A percentile compares a stretch with the other conserved stretches of the same genome.
These are phyloP conservation scores for Gomphus bonarii DNA, from an alignment of 1,284 basidiomycete genomes.

Conservation along the genomic window DNA sequence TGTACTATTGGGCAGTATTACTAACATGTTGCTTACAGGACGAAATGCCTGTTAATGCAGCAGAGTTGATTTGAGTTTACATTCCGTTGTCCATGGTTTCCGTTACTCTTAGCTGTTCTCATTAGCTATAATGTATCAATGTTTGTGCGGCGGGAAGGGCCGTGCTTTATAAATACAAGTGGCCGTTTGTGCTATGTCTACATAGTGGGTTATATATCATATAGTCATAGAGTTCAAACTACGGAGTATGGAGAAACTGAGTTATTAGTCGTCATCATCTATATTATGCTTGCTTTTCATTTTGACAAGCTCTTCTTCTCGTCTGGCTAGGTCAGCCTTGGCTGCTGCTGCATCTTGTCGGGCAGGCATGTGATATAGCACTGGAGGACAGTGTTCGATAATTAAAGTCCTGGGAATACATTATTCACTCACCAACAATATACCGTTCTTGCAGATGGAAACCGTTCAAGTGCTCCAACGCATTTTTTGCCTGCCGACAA, in stretches of 20 bases:
- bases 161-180: slow-evolving; percentile 1
- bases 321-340: slow-evolving; percentile 84
- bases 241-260: background rate
- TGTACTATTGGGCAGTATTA: slow-evolving; percentile 7
- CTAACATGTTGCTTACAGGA: slow-evolving; percentile 40
- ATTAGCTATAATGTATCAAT: slow-evolving; percentile 2
- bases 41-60: slow-evolving; percentile 91
- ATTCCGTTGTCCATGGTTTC: slow-evolving; percentile 2
- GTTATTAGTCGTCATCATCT: slow-evolving; percentile 49
- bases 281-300: slow-evolving; percentile 84
- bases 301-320: slow-evolving; percentile 84
- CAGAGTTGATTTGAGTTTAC: slow-evolving; percentile 58
- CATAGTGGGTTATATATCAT: background rate
- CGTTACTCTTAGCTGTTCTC: background rate
- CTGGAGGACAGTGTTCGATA: slow-evolving; percentile 25
- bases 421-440: slow-evolving; percentile 50
- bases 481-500: slow-evolving; percentile 74
- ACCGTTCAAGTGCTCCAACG: slow-evolving; percentile 92
- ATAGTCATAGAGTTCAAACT: background rate
- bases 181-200: background rate
- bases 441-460: slow-evolving; percentile 98
- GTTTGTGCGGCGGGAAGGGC: background rate
- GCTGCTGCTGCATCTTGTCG: slow-evolving; percentile 88
- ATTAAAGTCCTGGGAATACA: background rate
- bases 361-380: slow-evolving; percentile 95